Evolutionary conservation across 805 yeast species (phyloP).

Genomic region (Candida ortonii): DNA sequence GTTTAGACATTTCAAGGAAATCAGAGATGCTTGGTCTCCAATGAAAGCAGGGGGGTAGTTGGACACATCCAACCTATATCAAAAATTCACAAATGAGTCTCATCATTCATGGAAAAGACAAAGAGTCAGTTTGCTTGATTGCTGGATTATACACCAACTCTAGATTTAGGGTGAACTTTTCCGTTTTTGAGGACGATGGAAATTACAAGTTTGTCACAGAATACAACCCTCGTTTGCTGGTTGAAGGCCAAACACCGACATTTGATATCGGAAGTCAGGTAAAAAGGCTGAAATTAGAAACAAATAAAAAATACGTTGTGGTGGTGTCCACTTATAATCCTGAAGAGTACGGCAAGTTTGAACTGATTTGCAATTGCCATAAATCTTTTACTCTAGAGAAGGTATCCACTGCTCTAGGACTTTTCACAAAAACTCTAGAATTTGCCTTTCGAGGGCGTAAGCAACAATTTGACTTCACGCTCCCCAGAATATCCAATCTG

Average conservation of each 20-base stretch:
- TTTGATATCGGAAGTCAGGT: conserved; percentile 31
- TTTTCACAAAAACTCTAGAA: conserved; percentile 5
- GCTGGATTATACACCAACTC: conserved; percentile 26
- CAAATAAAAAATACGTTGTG: conserved; percentile 41
- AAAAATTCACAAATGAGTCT: conserved; percentile 55
- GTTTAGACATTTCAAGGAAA: conserved; percentile 21
- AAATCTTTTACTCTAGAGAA: conserved; percentile 5
- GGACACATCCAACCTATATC: conserved; percentile 44
- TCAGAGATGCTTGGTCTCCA: conserved; percentile 45
- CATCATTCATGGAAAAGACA: conserved; percentile 23
- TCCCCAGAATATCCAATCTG: conserved; percentile 4
- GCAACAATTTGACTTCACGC: conserved; percentile 2
- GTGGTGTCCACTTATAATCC: conserved; percentile 47
- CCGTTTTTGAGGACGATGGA: conserved; percentile 39
- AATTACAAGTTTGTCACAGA: conserved; percentile 25
- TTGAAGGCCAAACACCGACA: conserved; percentile 28
- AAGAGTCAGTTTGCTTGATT: conserved; percentile 18
- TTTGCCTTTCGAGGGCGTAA: neutral
- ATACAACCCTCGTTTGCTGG: conserved; percentile 33
- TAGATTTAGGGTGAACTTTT: conserved; percentile 36
- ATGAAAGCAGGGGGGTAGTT: conserved; percentile 53
- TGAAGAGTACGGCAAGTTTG: conserved; percentile 29
- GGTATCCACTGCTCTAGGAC: conserved; percentile 12
- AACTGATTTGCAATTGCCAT: conserved; percentile 31
- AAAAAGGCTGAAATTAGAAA: conserved; percentile 23